A percentile compares a stretch with the other conserved stretches of the same genome.
Conservation (phyloP, 2,329 filamentous ascomycete genomes). For the Ophiocordyceps sinensis region DNA sequence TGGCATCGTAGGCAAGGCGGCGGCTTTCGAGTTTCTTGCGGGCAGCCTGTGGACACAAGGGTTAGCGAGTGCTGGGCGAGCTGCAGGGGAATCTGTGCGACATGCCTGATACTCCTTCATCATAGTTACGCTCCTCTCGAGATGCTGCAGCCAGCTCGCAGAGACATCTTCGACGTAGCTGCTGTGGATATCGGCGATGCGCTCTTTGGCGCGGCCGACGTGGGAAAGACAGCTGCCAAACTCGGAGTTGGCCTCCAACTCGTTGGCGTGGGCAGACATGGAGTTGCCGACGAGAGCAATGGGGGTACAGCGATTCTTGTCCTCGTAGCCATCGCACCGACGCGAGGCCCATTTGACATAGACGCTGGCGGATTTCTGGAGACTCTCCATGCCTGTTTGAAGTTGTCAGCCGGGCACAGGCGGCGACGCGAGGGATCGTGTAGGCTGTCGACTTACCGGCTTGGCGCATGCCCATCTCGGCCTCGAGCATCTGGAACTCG, state of each 20-base stretch:
- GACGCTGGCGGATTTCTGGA: conserved; percentile 71
- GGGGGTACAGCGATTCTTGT: conserved; percentile 76
- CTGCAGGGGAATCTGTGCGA: background rate
- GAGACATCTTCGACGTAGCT: conserved; percentile 66
- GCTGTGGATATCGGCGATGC: conserved; percentile 74
- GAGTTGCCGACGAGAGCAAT: conserved; percentile 66
- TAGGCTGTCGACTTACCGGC: conserved; percentile 48
- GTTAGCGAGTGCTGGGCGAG: background rate
- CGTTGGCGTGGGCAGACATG: conserved; percentile 82
- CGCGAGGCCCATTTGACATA: conserved; percentile 84
- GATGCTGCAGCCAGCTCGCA: conserved; percentile 75
- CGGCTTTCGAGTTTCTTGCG: conserved; percentile 91
- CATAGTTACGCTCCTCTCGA: conserved; percentile 78
- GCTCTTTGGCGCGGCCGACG: conserved; percentile 75
- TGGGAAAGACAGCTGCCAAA: conserved; percentile 76
- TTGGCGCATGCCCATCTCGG: conserved; percentile 78
- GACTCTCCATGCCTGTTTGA: conserved; percentile 65
- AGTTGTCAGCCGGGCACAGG: background rate
- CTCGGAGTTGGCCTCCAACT: conserved; percentile 81
- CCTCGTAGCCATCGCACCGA: conserved; percentile 63
- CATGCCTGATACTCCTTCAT: conserved; percentile 95
- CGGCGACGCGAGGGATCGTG: background rate
- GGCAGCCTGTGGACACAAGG: conserved; percentile 33
- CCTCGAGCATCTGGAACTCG: conserved; percentile 80
- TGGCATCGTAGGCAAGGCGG: conserved; percentile 81